These are phyloP conservation scores for Terana coerulea DNA, from an alignment of 768 basidiomycete species.

Conservation along the genomic window DNA sequence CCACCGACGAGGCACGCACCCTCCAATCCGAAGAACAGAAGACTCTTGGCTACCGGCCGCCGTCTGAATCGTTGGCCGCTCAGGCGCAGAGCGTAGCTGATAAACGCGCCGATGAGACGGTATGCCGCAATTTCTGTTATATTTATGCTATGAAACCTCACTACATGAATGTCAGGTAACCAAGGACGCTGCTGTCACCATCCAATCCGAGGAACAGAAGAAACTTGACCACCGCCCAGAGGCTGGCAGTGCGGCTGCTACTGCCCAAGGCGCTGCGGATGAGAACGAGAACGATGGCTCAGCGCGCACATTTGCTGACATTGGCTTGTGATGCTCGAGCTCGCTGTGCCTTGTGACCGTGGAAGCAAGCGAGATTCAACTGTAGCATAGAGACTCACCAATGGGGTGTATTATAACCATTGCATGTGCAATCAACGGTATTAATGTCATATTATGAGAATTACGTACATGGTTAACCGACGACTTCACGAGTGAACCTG, in stretches of 20 bases:
- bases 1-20: slow-evolving; percentile 14
- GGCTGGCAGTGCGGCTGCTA: slow-evolving; percentile 19
- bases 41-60: slow-evolving; percentile 20
- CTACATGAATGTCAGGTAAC: slow-evolving; percentile 4
- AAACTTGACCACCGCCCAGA: slow-evolving; percentile 12
- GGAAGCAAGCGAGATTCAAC: too few species aligned
- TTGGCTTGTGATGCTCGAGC: too few species aligned
- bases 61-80: slow-evolving; percentile 19
- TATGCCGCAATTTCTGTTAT: slow-evolving; percentile 8
- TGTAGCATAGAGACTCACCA: too few species aligned
- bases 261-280: slow-evolving; percentile 18
- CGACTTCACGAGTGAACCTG: too few species aligned
- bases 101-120: slow-evolving; percentile 11
- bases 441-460: too few species aligned
- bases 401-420: too few species aligned
- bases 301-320: not conserved
- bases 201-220: slow-evolving; percentile 21
- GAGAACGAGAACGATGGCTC: slow-evolving; percentile 13
- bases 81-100: slow-evolving; percentile 20
- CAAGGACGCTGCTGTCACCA: slow-evolving; percentile 15
- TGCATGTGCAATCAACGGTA: too few species aligned
- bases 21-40: slow-evolving; percentile 25
- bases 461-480: too few species aligned
- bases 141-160: too few species aligned
- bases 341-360: too few species aligned